Base-by-base conservation (phyloP, 441 rosid species). In the Macaranga tanarius region DNA sequence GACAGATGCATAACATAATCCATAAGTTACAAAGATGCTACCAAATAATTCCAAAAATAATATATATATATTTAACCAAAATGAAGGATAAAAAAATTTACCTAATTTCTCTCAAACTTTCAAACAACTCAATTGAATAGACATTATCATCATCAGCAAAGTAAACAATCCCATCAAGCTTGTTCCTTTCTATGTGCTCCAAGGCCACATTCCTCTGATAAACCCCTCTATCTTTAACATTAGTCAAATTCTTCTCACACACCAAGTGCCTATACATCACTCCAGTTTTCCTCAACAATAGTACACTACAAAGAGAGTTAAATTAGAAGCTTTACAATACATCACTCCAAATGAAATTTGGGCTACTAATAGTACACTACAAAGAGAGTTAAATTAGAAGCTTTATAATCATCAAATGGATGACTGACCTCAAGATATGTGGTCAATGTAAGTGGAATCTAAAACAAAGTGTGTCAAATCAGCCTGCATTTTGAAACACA, bases 141-240 rank as follows among this genome's bases (percentile, higher is more conserved):
- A 91, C 75, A 75, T 95, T 95, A 69, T 93, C 97, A 76, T 93
- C 99, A 58, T 93, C 97, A 2, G 98, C 99, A 44, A 95, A 95
- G 77, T 91, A 95, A 40, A 88, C 92, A 58, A 95, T 84, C 22
- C 99, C 99, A 74, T 95, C 95, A 9, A 95, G 91, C 79, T 77
- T 85, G 74, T 95, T 98, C 82, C 77, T 75, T 81, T 88, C 93
- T 10, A 95, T 86, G 59, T 93, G 94, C 79, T 89, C 96, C 84
- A 93, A 77, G 10, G 94, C 97, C 10, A 81, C 80, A 76, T 93
- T 95, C 73, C 97, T 86, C 88, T 90, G 97, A 57, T 89, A 85
- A 65, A 93, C 97, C 3, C 98, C 97, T 73, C 96, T 84, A 59
- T 95, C 97, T 79, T 90, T 95, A 26, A 83, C 80, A 65, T 67